Base-by-base conservation (phyloP, 371 early-diverging fungal species). In the Haplosporangium sp. region DNA sequence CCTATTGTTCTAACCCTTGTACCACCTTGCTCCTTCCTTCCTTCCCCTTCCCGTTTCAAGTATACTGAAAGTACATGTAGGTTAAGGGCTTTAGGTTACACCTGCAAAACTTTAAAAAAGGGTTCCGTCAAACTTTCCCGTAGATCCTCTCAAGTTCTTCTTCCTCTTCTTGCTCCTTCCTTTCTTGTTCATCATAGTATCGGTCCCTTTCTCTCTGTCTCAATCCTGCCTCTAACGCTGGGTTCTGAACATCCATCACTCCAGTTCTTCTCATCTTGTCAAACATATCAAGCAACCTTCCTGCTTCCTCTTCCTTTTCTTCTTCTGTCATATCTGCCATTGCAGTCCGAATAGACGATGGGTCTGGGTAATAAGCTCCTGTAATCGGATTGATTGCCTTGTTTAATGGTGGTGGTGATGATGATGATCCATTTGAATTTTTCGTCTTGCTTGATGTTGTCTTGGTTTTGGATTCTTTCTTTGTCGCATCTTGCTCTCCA, bases 231-330 rank as follows among this genome's bases (percentile, higher is more conserved):
- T 88, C 87, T 38, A 87, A 86, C 47, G 90, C 73, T 3, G 92
- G 92, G 75, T 92, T 89, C 39, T 88, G 87, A 27, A 90, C 93
- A 73, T 93, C 87, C 65, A 96, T 91, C 8, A 98, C 86, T 8
- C 98, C 98, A 4, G 94, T 96, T 75, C 93, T 92, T 67, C 98
- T 94, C 57, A 98, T 84, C 76, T 95, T 87, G 71, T 98, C 97
- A 87, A 98, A 96, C 77, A 97, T 85, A 0, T 95, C 97, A 85
- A 97, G 92, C 74, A 98, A 72, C 38, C 90, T 87, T 82, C 97
- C 96, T 2, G 97, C 96, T 78, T 98, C 99, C 35, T 91, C 84
- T 77, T 97, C 97, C 83, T 96, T 96, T 77, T 98, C 98, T 82
- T 96, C 98, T 38, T 96, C 96, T 13, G 97, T 97, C 97, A 98